phyloP scores from a whole-genome alignment of 2,329 filamentous ascomycete genomes.

The Bertia moriformis region DNA sequence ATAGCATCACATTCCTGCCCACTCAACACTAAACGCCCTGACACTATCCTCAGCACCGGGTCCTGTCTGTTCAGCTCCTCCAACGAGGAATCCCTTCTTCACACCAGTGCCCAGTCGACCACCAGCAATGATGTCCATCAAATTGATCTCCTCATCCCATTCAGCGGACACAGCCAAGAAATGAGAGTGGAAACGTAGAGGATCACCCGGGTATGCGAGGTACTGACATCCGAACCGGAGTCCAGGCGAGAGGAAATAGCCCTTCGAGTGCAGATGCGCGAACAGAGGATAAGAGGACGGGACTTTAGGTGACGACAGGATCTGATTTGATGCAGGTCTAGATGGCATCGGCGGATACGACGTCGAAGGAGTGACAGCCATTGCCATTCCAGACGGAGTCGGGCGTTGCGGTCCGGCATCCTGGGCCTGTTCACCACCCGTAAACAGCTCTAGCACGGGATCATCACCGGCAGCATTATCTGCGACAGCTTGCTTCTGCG shows the following conservation, averaged over 20 bases:
- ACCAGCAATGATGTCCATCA: slow-evolving; percentile 74
- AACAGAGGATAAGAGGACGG: slow-evolving; percentile 60
- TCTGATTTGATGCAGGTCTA: slow-evolving; percentile 8
- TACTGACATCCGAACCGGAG: slow-evolving; percentile 90
- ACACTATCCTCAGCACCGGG: slow-evolving; percentile 21
- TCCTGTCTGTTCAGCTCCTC: slow-evolving; percentile 38
- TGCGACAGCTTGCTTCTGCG: slow-evolving; percentile 1
- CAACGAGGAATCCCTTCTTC: slow-evolving; percentile 87
- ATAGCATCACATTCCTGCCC: slow-evolving; percentile 70
- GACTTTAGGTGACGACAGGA: slow-evolving; percentile 15
- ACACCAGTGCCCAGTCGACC: slow-evolving; percentile 84
- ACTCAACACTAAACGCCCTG: slow-evolving; percentile 75
- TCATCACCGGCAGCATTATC: not conserved
- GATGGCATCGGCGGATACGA: slow-evolving; percentile 21
- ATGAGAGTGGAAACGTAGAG: slow-evolving; percentile 86
- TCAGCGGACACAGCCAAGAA: slow-evolving; percentile 71
- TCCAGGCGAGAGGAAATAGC: slow-evolving; percentile 81
- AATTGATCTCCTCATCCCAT: slow-evolving; percentile 77
- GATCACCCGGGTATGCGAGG: slow-evolving; percentile 88
- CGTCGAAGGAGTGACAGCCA: slow-evolving; percentile 24
- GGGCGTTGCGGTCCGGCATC: not conserved
- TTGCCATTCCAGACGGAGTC: too few relatives aligned
- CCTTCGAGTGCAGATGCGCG: slow-evolving; percentile 60
- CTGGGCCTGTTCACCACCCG: not conserved
- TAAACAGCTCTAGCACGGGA: not conserved